A percentile compares a stretch with the other conserved stretches of the same genome.
Evolutionary conservation across 768 basidiomycete species (phyloP).

Genomic region (Termitomyces eurrhizus): DNA sequence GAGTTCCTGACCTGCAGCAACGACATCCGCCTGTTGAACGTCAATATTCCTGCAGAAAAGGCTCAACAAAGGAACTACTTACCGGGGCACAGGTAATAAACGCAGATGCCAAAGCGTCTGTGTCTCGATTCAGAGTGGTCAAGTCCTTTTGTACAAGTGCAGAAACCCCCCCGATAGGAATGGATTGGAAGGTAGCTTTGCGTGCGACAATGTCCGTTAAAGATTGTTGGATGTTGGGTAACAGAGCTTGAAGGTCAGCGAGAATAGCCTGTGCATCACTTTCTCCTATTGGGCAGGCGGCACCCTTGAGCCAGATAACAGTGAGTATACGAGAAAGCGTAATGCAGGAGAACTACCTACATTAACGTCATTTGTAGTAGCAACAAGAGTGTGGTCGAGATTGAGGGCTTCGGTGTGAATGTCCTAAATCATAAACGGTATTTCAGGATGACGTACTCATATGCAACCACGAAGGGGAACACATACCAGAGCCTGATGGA

Average conservation of each 20-base stretch:
- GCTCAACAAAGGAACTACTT: conserved; percentile 3
- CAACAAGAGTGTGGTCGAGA: conserved; percentile 20
- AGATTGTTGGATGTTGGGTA: conserved; percentile 24
- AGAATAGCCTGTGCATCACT: conserved; percentile 25
- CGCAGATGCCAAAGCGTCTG: conserved; percentile 18
- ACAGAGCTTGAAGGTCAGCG: conserved; percentile 17
- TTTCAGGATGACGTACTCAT: background rate
- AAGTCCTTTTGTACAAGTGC: conserved; percentile 28
- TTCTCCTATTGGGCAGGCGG: conserved; percentile 19
- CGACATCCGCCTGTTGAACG: conserved; percentile 16
- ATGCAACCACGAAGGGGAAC: background rate
- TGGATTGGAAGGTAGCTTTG: conserved; percentile 23
- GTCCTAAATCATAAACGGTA: conserved; percentile 13
- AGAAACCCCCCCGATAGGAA: conserved; percentile 27
- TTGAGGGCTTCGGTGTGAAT: conserved; percentile 27
- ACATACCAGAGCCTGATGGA: conserved; percentile 26
- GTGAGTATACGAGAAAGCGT: background rate
- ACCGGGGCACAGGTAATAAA: conserved; percentile 25
- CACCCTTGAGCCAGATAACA: background rate
- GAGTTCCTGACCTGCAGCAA: conserved; percentile 13
- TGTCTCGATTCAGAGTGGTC: conserved; percentile 14
- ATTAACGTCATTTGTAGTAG: conserved; percentile 24
- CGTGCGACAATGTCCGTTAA: conserved; percentile 20
- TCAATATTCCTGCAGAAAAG: background rate
- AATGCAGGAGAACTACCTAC: conserved; percentile 12